A percentile compares a stretch with the other conserved stretches of the same genome.
These are phyloP conservation scores for Phoenix roebelenii DNA, from an alignment of 176 grass and related monocot genomes.

Conservation along the genomic window DNA sequence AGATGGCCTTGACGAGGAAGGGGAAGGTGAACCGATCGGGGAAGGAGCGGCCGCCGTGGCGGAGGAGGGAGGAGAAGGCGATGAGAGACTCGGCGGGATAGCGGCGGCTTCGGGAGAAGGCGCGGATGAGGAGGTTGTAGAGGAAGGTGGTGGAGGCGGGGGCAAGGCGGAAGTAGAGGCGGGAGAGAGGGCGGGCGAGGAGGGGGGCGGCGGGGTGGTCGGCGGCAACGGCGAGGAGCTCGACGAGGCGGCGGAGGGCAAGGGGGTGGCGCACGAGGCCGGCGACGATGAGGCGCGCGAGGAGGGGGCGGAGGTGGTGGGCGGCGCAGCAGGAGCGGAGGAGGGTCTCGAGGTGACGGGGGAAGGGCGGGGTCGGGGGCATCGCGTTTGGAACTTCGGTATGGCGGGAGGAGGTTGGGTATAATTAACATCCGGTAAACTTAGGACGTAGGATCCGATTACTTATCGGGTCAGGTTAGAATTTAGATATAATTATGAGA, in stretches of 20 bases:
- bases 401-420: no score
- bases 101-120: conserved; percentile 22
- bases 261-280: conserved; percentile 26
- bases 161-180: conserved; percentile 48
- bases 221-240: conserved; percentile 26
- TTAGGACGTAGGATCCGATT: no score
- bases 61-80: conserved; percentile 23
- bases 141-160: conserved; percentile 53
- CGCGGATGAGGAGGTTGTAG: conserved; percentile 57
- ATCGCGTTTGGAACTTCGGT: background rate
- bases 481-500: no score
- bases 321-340: background rate
- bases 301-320: conserved; percentile 33
- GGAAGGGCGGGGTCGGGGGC: background rate
- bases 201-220: conserved; percentile 26
- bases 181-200: conserved; percentile 31
- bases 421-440: no score
- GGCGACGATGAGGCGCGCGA: conserved; percentile 35
- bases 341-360: background rate
- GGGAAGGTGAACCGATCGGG: conserved; percentile 28
- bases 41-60: conserved; percentile 8
- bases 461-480: no score
- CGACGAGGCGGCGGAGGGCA: conserved; percentile 28
- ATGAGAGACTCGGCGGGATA: background rate
- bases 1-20: conserved; percentile 11